Conservation (phyloP, 2,329 filamentous ascomycete genomes). For the Aspergillus neoniger region DNA sequence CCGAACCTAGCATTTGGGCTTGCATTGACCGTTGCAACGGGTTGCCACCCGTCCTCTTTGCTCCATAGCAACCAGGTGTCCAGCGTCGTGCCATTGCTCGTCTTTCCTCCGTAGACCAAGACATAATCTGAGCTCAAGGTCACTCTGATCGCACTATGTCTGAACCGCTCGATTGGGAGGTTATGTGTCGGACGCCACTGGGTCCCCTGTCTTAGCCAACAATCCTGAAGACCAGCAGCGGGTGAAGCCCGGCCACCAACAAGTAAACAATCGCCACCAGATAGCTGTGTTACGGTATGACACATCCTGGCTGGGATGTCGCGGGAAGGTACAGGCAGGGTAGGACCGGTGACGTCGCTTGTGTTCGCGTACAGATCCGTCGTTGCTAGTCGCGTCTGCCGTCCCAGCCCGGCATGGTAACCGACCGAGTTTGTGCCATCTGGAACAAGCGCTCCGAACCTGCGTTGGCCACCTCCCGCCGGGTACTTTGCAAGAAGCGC, state of each 20-base stretch:
- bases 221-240: constrained; percentile 66
- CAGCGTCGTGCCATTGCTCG: constrained; percentile 51
- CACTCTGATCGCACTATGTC: constrained; percentile 66
- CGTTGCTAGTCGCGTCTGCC: constrained; percentile 51
- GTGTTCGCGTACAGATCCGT: constrained; percentile 51
- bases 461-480: constrained; percentile 52
- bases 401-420: constrained; percentile 46
- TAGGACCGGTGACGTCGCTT: constrained; percentile 50
- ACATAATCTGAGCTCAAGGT: constrained; percentile 44
- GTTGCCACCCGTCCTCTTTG: constrained; percentile 52
- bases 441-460: constrained; percentile 62
- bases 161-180: constrained; percentile 71
- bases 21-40: constrained; percentile 36
- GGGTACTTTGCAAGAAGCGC: constrained; percentile 25
- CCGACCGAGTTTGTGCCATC: constrained; percentile 34
- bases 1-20: constrained; percentile 58
- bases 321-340: constrained; percentile 47
- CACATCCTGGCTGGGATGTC: constrained; percentile 61
- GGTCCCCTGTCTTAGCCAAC: constrained; percentile 69
- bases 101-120: constrained; percentile 66
- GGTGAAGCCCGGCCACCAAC: constrained; percentile 80
- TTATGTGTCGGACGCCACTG: constrained; percentile 66
- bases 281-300: constrained; percentile 71
- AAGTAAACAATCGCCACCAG: constrained; percentile 61
- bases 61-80: constrained; percentile 59